phyloP scores from a whole-genome alignment of 495 filamentous ascomycete species.

The Aspergillus ostianus region DNA sequence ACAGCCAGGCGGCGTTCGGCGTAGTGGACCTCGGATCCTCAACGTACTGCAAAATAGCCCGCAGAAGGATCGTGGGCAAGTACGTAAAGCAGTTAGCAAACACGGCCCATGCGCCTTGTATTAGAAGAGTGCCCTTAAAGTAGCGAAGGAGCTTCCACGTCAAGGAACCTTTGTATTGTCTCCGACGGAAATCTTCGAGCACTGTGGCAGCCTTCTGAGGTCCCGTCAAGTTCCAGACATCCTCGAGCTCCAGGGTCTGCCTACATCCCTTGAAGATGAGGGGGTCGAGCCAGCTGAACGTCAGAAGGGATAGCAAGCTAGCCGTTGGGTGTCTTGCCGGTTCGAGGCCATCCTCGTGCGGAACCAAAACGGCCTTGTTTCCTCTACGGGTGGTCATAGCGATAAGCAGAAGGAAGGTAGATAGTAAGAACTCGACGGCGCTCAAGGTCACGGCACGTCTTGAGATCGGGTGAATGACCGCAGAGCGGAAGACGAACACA shows the following conservation, averaged over 20 bases:
- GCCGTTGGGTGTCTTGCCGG: slow-evolving; percentile 83
- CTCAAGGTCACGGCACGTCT: slow-evolving; percentile 56
- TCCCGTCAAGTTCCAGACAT: slow-evolving; percentile 89
- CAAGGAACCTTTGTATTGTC: slow-evolving; percentile 79
- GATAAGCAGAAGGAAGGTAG: slow-evolving; percentile 69
- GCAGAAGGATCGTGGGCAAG: slow-evolving; percentile 84
- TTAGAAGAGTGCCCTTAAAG: slow-evolving; percentile 73
- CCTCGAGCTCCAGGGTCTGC: slow-evolving; percentile 74
- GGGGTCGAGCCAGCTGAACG: slow-evolving; percentile 86
- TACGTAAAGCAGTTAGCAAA: slow-evolving; percentile 81
- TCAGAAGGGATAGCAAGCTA: slow-evolving; percentile 81
- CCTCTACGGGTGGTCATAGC: slow-evolving; percentile 82
- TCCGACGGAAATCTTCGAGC: slow-evolving; percentile 76
- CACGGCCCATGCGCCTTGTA: slow-evolving; percentile 77
- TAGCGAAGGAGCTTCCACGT: slow-evolving; percentile 79
- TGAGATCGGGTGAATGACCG: slow-evolving; percentile 70
- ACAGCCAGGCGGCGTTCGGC: slow-evolving; percentile 91
- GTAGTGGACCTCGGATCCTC: slow-evolving; percentile 78
- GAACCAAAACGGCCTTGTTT: slow-evolving; percentile 82
- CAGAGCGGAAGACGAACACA: slow-evolving; percentile 76
- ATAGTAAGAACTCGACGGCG: slow-evolving; percentile 69
- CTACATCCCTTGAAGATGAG: slow-evolving; percentile 90
- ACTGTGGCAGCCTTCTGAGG: slow-evolving; percentile 83
- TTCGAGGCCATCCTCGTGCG: slow-evolving; percentile 82
- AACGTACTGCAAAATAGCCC: slow-evolving; percentile 88